Conservation (phyloP, 176 grass and related monocot species). For the Aegilops bicornis region DNA sequence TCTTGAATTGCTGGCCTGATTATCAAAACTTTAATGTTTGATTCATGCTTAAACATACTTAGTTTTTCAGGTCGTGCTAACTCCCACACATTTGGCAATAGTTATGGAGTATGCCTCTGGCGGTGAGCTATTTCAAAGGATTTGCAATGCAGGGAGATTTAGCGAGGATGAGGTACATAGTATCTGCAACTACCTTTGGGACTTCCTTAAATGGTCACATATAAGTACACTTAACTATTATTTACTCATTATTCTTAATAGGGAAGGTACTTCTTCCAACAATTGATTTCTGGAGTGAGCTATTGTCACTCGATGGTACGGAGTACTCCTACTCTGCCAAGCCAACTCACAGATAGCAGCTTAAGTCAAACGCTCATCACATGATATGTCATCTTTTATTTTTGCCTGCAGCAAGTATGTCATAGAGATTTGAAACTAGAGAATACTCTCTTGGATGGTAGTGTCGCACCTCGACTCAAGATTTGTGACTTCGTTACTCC, state of each 20-base stretch:
- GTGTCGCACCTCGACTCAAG: conserved; percentile 77
- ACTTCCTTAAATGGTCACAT: neutral
- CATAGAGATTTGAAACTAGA: conserved; percentile 93
- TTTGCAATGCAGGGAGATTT: conserved; percentile 89
- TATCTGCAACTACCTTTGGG: neutral
- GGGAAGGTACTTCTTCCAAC: conserved; percentile 95
- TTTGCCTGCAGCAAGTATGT: conserved; percentile 75
- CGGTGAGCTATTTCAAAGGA: conserved; percentile 88
- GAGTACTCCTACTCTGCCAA: neutral
- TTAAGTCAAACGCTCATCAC: neutral
- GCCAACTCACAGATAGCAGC: neutral
- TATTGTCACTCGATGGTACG: conserved; percentile 95
- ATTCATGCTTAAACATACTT: conserved; percentile 18
- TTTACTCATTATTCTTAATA: conserved; percentile 29
- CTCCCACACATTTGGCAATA: conserved; percentile 94
- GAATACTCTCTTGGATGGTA: conserved; percentile 94
- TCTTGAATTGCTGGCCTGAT: neutral
- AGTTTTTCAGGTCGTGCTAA: conserved; percentile 82
- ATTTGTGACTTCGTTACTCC: conserved; percentile 97
- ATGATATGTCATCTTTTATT: neutral
- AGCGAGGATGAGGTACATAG: conserved; percentile 85
- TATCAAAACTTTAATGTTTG: neutral
- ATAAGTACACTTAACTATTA: neutral
- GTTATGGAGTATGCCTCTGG: conserved; percentile 98
- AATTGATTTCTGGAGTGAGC: conserved; percentile 92